Base-by-base conservation (phyloP, 2,329 filamentous ascomycete genomes). In the Westerdykella aurantiaca region DNA sequence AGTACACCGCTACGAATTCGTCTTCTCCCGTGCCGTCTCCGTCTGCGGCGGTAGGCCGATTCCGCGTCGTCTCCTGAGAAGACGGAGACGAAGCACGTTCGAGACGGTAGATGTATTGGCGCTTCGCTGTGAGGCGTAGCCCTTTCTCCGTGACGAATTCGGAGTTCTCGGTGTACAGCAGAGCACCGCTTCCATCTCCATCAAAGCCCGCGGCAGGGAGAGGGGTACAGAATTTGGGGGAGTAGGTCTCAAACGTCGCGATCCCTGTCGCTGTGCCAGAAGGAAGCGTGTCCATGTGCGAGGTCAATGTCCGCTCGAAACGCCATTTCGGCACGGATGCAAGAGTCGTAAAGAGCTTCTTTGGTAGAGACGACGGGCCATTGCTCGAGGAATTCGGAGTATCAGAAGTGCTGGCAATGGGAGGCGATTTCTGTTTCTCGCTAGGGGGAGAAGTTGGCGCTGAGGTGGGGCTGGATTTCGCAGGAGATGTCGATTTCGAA, bases 41-140 rank as follows among this genome's bases (percentile, higher is more conserved):
- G 17, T 29, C 25, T 29, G 3, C 3, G 25, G 18, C 6, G 18
- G 18, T 21, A 21, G 18, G 18, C 3, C 6, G 18, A 21, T 21
- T 21, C 6, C 10, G 25, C 25, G 2, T 29, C 3, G 25, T 9
- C 3, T 4, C 25, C 10, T 9, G 25, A 3, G 23, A 21, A 14
- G 13, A 6, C 3, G 38, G 5, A 31, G 18, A 23, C 13, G 11
- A 21, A 31, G 25, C 5, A 16, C 29, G 10, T 12, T 78, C 70
- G 48, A 88, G 86, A 0, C 83, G 76, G 72, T 85, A 89, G 1
- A 88, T 73, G 55, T 90, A 90, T 12, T 83, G 77, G 29, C 81
- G 70, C n/a, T 74, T 77, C 0, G 80, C 81, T 6, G 67, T 70
- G 62, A 87, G 82, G 1, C 68, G 66, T 23, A 83, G 61, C 0